Percentiles rank a stretch among this genome's conserved stretches.
phyloP scores from a whole-genome alignment of 139 green algal genomes.

The Chlorella sp. region DNA sequence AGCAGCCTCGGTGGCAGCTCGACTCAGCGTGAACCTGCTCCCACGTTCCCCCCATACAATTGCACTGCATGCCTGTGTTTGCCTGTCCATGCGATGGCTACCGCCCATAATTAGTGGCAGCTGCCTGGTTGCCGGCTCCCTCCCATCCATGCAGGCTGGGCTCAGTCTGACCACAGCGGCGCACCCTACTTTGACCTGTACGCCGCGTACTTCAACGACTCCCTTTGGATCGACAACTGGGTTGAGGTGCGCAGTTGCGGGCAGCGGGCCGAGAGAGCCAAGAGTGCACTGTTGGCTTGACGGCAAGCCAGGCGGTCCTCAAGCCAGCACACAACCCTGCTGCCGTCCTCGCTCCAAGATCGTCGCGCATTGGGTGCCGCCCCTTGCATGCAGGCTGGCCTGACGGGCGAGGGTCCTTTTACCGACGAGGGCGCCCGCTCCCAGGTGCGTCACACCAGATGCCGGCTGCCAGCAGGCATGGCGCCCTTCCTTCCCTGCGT shows the following conservation, averaged over 20 bases:
- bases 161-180: background rate
- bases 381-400: background rate
- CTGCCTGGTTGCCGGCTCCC: background rate
- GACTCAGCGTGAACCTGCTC: too few species aligned
- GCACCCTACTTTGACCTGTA: conserved; percentile 5
- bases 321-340: background rate
- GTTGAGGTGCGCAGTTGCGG: background rate
- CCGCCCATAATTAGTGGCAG: background rate
- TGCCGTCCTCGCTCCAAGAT: background rate
- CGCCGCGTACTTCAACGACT: conserved; percentile 9
- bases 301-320: background rate
- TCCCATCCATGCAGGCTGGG: background rate
- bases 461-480: too few species aligned
- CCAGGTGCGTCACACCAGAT: too few species aligned
- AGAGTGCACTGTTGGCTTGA: too few species aligned
- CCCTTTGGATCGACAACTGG: conserved; percentile 12
- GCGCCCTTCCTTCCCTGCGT: background rate
- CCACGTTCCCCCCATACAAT: background rate
- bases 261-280: too few species aligned
- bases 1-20: too few species aligned
- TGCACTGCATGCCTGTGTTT: background rate
- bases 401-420: too few species aligned
- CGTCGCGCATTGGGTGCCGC: background rate
- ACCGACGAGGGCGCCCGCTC: too few species aligned
- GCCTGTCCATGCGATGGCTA: background rate